Percentiles rank a stretch among this genome's conserved stretches.
Evolutionary conservation across 495 filamentous ascomycete species (phyloP).

Genomic region (Penicillium salamii): DNA sequence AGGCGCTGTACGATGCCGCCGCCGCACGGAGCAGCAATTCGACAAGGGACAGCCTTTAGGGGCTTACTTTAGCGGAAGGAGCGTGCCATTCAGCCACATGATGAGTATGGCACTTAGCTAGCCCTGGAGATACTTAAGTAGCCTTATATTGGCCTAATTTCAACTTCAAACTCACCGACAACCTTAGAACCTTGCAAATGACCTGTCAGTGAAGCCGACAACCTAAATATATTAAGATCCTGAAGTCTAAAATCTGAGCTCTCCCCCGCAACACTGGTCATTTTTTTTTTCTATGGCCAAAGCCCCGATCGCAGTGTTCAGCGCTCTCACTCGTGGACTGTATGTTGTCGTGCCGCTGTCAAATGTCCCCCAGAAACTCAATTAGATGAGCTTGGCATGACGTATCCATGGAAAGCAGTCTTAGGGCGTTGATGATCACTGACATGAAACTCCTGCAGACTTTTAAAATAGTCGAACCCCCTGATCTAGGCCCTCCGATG

Average conservation of each 20-base stretch:
- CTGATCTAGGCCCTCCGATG: slow-evolving; percentile 9
- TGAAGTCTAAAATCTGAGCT: no score
- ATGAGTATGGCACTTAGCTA: no score
- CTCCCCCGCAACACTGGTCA: neutral
- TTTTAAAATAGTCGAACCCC: neutral
- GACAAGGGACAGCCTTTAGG: slow-evolving; percentile 2
- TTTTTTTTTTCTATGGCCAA: neutral
- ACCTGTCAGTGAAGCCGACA: neutral
- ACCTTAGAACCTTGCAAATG: neutral
- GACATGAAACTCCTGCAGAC: neutral
- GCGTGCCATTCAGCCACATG: neutral
- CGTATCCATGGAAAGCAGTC: slow-evolving; percentile 10
- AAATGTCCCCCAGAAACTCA: slow-evolving; percentile 17
- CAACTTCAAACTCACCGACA: neutral
- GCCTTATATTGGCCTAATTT: neutral
- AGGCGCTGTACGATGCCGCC: slow-evolving; percentile 56
- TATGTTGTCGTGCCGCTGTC: slow-evolving; percentile 11
- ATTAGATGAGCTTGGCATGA: slow-evolving; percentile 12
- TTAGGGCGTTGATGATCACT: slow-evolving; percentile 11
- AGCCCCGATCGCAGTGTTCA: neutral
- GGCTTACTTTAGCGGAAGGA: neutral
- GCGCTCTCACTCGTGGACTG: neutral
- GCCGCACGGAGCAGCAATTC: slow-evolving; percentile 18
- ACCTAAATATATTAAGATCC: neutral
- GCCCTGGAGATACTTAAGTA: no score